Evolutionary conservation across 805 yeast species (phyloP).

Genomic region (Groenewaldozyma salmanticensis): DNA sequence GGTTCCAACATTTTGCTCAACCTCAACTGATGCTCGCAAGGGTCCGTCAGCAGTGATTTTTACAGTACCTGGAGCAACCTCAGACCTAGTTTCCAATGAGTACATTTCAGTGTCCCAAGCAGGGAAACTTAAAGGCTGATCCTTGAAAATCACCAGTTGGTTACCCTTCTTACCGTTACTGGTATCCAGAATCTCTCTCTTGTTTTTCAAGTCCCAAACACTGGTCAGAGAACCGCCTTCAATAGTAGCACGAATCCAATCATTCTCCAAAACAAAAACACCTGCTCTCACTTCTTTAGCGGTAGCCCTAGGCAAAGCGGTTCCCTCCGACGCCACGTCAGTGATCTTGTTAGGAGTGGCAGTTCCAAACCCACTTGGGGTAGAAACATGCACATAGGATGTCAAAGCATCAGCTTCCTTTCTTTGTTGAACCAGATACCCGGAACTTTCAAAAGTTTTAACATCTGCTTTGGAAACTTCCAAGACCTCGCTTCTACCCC

Average conservation of each 20-base stretch:
- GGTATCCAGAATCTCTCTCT: constrained; percentile 48
- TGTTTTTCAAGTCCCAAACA: constrained; percentile 47
- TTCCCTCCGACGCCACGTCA: not conserved
- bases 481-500: constrained; percentile 46
- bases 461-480: constrained; percentile 22
- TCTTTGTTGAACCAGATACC: not conserved
- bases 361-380: not conserved
- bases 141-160: constrained; percentile 74
- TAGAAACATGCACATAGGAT: not conserved
- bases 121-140: constrained; percentile 82
- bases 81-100: constrained; percentile 62
- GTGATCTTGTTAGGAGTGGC: not conserved
- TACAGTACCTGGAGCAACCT: constrained; percentile 34
- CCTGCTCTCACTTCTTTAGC: constrained; percentile 35
- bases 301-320: constrained; percentile 28
- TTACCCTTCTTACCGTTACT: constrained; percentile 60
- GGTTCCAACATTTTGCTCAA: constrained; percentile 49
- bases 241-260: constrained; percentile 47
- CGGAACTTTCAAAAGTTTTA: not conserved
- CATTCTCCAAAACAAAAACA: constrained; percentile 47
- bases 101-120: constrained; percentile 98
- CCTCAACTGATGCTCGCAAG: constrained; percentile 51
- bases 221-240: constrained; percentile 55
- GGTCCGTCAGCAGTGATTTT: constrained; percentile 41
- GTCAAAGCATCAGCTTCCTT: not conserved